Conservation (phyloP, 768 basidiomycete species). For the Sistotremastrum suecicum region DNA sequence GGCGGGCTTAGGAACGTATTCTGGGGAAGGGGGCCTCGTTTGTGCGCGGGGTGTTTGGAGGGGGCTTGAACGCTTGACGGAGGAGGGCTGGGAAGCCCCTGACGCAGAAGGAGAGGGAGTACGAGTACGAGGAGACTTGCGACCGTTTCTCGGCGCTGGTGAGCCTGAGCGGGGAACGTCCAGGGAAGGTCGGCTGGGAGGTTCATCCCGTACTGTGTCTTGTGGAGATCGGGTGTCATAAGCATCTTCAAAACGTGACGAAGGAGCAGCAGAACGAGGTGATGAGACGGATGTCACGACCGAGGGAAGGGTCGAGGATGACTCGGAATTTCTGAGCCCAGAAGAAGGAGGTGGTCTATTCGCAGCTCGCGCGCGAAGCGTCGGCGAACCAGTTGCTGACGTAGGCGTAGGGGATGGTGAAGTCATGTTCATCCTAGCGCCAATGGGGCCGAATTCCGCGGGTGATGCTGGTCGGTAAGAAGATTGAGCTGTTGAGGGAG, state of each 20-base stretch:
- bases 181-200: slow-evolving; percentile 5
- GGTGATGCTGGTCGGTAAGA: no score
- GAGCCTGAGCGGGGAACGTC: slow-evolving; percentile 4
- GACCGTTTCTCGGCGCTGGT: neutral
- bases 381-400: no score
- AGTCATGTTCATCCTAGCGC: no score
- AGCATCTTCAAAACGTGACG: slow-evolving; percentile 5
- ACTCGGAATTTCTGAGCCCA: no score
- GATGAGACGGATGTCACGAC: neutral
- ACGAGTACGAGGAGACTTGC: neutral
- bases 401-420: no score
- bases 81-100: neutral
- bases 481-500: no score
- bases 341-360: no score
- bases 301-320: no score
- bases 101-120: neutral
- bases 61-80: neutral
- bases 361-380: no score
- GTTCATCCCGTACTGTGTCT: slow-evolving; percentile 2
- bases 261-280: neutral
- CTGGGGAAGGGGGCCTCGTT: slow-evolving; percentile 15
- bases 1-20: slow-evolving; percentile 24
- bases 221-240: slow-evolving; percentile 14
- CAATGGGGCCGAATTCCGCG: no score
- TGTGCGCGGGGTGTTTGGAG: slow-evolving; percentile 10